A percentile compares a stretch with the other conserved stretches of the same genome.
These are phyloP conservation scores for Nakazawaea ishiwadae DNA, from an alignment of 805 yeast species.

Conservation along the genomic window DNA sequence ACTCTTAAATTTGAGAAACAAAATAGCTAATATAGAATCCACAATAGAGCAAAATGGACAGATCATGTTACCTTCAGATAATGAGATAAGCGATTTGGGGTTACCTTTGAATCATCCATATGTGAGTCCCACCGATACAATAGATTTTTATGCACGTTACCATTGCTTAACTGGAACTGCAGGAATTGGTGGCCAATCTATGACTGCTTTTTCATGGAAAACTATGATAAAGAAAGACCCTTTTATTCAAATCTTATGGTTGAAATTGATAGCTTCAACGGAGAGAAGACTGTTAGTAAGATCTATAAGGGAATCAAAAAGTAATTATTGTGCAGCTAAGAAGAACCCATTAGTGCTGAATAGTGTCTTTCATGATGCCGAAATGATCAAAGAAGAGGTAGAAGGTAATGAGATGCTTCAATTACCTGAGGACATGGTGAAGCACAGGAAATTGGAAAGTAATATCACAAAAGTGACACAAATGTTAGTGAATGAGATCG, in stretches of 20 bases:
- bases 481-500: background rate
- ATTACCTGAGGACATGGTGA: background rate
- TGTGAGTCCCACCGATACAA: background rate
- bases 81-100: background rate
- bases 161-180: background rate
- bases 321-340: background rate
- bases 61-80: background rate
- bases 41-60: background rate
- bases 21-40: background rate
- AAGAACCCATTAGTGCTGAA: too few relatives aligned
- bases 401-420: background rate
- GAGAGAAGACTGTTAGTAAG: background rate
- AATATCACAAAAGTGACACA: background rate
- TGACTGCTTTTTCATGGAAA: constrained; percentile 41
- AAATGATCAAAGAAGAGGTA: background rate
- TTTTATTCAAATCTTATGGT: constrained; percentile 36
- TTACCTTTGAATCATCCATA: constrained; percentile 8
- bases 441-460: background rate
- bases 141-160: constrained; percentile 7
- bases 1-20: constrained; percentile 2
- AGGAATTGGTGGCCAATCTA: constrained; percentile 24
- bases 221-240: constrained; percentile 46
- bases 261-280: constrained; percentile 1
- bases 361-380: too few relatives aligned
- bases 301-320: background rate